Percentiles rank a stretch among this genome's conserved stretches.
These are phyloP conservation scores for Solanum rostratum DNA, from an alignment of 257 asterid genomes.

Conservation along the genomic window DNA sequence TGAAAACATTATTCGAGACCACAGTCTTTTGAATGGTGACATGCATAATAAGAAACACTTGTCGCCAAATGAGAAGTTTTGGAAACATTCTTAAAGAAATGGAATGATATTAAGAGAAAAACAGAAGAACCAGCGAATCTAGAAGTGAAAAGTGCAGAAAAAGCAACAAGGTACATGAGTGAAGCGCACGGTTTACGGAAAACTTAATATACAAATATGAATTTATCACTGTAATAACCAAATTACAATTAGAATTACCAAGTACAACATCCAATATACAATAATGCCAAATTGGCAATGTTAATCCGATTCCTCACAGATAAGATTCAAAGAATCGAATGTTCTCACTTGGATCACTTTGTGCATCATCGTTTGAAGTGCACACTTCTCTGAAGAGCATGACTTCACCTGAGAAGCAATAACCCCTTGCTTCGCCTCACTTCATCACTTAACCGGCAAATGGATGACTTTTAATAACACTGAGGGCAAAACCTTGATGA, in stretches of 20 bases:
- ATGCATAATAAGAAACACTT: background rate
- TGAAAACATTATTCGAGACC: background rate
- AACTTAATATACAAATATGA: background rate
- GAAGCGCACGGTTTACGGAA: background rate
- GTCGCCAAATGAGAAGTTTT: background rate
- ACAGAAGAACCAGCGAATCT: background rate
- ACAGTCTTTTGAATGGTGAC: background rate
- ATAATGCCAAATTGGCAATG: background rate
- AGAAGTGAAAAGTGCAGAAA: background rate
- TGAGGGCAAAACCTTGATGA: background rate
- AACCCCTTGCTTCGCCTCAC: background rate
- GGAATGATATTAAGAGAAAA: background rate
- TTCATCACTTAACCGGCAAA: background rate
- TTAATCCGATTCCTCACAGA: background rate
- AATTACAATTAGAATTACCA: background rate
- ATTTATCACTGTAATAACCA: background rate
- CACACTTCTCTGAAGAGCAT: background rate
- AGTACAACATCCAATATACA: background rate
- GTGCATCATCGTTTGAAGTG: background rate
- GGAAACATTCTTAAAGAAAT: background rate
- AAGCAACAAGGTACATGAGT: background rate
- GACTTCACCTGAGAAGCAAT: background rate
- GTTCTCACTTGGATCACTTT: background rate
- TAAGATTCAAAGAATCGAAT: background rate
- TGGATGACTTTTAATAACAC: background rate